Percentiles rank a stretch among this genome's conserved stretches.
These are phyloP conservation scores for Toxicodendron radicans DNA, from an alignment of 345 rosid species.

Conservation along the genomic window DNA sequence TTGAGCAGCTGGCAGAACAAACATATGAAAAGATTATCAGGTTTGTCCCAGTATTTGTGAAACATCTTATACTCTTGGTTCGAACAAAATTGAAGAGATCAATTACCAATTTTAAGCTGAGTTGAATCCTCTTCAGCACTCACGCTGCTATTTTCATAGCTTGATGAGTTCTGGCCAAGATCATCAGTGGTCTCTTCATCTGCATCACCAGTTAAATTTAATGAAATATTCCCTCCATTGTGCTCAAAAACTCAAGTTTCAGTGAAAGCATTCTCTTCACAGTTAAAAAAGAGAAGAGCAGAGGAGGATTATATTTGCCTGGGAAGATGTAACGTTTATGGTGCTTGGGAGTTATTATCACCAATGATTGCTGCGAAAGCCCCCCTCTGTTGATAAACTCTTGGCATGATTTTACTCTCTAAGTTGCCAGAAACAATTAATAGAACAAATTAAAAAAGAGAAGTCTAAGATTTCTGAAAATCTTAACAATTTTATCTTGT, in stretches of 20 bases:
- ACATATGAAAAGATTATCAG: slow-evolving; percentile 6
- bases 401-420: slow-evolving; percentile 61
- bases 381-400: slow-evolving; percentile 50
- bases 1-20: slow-evolving; percentile 34
- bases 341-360: slow-evolving; percentile 46
- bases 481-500: background rate
- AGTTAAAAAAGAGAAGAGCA: background rate
- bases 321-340: slow-evolving; percentile 69
- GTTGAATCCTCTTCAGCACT: slow-evolving; percentile 33
- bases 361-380: slow-evolving; percentile 47
- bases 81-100: background rate
- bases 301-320: slow-evolving; percentile 40
- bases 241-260: background rate
- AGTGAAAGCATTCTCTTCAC: no score
- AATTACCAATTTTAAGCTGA: slow-evolving; percentile 44
- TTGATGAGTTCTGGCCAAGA: slow-evolving; percentile 18
- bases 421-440: slow-evolving; percentile 11
- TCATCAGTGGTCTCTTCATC: slow-evolving; percentile 25
- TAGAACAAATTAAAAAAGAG: background rate
- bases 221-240: background rate
- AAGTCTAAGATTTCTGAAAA: background rate
- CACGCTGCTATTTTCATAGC: slow-evolving; percentile 24
- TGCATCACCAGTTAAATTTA: slow-evolving; percentile 23
- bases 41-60: background rate
- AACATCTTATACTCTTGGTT: no score